Evolutionary conservation across 1,139 yeast genomes (phyloP).

Genomic region (Magnusiomyces tetraspermus): DNA sequence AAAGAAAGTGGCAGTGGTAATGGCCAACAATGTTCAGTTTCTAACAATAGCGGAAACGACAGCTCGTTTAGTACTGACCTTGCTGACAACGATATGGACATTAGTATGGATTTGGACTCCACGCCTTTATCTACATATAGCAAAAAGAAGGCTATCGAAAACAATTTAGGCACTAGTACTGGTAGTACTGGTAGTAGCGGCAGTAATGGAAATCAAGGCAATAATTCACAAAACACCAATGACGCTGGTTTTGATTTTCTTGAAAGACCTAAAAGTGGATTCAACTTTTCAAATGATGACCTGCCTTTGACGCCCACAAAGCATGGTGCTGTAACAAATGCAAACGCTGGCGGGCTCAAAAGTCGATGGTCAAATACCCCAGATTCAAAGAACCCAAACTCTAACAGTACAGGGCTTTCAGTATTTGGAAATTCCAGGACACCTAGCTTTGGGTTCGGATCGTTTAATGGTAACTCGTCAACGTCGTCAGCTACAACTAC

Average conservation of each 20-base stretch:
- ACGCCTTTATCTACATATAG: conserved; percentile 7
- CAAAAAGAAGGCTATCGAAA: not conserved
- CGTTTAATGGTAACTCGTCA: conserved; percentile 5
- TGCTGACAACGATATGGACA: not conserved
- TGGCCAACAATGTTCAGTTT: too few species aligned
- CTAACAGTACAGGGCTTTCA: not conserved
- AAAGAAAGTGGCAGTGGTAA: too few species aligned
- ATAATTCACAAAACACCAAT: conserved; percentile 7
- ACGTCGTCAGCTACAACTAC: too few species aligned
- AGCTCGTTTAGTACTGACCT: not conserved
- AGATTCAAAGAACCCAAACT: not conserved
- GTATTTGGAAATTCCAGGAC: not conserved
- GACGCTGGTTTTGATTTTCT: not conserved
- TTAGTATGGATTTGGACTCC: conserved; percentile 3
- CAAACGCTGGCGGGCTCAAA: too few species aligned
- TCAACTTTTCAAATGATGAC: not conserved
- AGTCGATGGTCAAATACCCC: not conserved
- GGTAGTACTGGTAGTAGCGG: not conserved
- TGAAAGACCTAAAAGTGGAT: not conserved
- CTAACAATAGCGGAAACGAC: not conserved
- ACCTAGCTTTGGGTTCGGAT: not conserved
- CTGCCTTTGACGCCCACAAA: conserved; percentile 14
- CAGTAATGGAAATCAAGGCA: not conserved
- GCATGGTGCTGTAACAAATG: not conserved
- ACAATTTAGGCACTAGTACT: not conserved